Evolutionary conservation across 176 grass and related monocot genomes (phyloP), one percentile per base, ranked within the genome.

Genomic region (Musa schizocarpa): DNA sequence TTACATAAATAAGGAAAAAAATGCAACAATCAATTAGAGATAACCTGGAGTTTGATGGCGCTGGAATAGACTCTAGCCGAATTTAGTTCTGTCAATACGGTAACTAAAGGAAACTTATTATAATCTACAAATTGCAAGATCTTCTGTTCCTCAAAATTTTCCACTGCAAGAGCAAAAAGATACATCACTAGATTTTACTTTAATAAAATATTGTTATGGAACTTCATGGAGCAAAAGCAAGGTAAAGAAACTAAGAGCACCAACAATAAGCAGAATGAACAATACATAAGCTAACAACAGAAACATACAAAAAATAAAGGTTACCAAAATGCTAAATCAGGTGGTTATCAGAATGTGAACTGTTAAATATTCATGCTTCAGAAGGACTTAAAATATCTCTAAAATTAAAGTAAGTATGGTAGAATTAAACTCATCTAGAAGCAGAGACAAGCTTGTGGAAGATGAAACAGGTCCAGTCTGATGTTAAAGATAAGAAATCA

Each of bases 61-160:
- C 95, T 94, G 75, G 84, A 85, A 74, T 99, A 99, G 57, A 99
- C 83, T 90, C 80, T 89, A 26, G 80, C 95, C 24, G 95, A 99
- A 77, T 89, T 94, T 77, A 86, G 82, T 9, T 99, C 88, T 13
- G 86, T 99, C 65, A 99, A 94, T 71, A 78, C 76, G 58, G 86
- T 94, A 86, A 99, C 83, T 76, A 99, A 76, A 29, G 88, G 80
- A 63, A 94, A 99, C 52, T 94, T 99, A 75, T 99, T 89, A 59
- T 91, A 78, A 55, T 89, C 82, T 57, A 94, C 84, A 84, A 99
- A 99, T 66, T 85, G 71, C 43, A 94, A 70, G 72, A 99, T 99
- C 56, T 63, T 76, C 73, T 73, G 86, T 78, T 89, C 86, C 82
- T 94, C 86, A 84, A 91, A 99, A 1, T 83, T 64, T 29, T 88